phyloP scores from a whole-genome alignment of 768 basidiomycete genomes.

The Tulasnella sp. region DNA sequence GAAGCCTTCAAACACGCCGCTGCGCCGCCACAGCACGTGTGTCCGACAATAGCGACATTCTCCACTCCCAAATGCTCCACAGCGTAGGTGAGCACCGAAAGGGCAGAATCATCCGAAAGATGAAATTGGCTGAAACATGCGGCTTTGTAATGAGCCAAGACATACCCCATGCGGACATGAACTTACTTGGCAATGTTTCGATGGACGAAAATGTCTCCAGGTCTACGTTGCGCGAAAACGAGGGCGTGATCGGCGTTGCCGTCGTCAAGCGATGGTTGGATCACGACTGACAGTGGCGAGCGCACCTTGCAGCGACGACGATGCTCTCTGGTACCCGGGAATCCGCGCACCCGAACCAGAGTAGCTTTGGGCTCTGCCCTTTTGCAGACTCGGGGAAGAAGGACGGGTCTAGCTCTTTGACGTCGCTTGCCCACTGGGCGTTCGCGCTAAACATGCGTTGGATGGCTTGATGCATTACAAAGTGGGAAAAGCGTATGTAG shows the following conservation, averaged over 20 bases:
- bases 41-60: conserved; percentile 64
- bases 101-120: conserved; percentile 53
- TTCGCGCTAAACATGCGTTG: conserved; percentile 32
- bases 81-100: conserved; percentile 64
- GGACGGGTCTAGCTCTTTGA: conserved; percentile 38
- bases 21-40: conserved; percentile 68
- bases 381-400: conserved; percentile 52
- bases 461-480: too few relatives aligned
- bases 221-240: conserved; percentile 26
- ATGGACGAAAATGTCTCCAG: conserved; percentile 74
- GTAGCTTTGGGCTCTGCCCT: conserved; percentile 48
- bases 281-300: too few relatives aligned
- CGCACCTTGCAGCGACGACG: conserved; percentile 38
- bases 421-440: conserved; percentile 54
- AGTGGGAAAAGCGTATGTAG: too few relatives aligned
- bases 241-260: conserved; percentile 23
- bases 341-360: conserved; percentile 38
- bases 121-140: conserved; percentile 55
- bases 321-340: conserved; percentile 76
- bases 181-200: conserved; percentile 86
- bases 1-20: conserved; percentile 29
- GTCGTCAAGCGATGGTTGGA: too few relatives aligned
- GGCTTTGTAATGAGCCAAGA: conserved; percentile 22
- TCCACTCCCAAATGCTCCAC: conserved; percentile 55
- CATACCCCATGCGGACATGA: conserved; percentile 23